A percentile compares a stretch with the other conserved stretches of the same genome.
phyloP scores from a whole-genome alignment of 371 early-diverging fungal genomes.

The Encephalitozoon intestinalis region DNA sequence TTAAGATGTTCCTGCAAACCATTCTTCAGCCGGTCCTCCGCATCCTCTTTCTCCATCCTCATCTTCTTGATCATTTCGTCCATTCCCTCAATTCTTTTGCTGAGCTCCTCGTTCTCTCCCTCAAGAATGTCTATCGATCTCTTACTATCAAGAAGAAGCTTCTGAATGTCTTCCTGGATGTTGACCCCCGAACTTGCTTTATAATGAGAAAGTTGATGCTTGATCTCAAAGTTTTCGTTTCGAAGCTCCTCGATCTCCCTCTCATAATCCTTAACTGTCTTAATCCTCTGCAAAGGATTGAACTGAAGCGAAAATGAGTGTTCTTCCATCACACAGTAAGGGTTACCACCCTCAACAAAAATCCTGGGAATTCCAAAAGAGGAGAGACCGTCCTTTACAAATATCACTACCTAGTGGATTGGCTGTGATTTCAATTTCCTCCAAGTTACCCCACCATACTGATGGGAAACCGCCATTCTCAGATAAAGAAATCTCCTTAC shows the following conservation, averaged over 20 bases:
- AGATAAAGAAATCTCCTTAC: neutral
- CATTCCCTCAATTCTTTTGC: slow-evolving; percentile 7
- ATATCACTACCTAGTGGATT: neutral
- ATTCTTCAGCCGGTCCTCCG: neutral
- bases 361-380: neutral
- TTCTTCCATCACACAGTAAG: slow-evolving; percentile 34
- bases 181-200: neutral
- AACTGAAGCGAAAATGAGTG: slow-evolving; percentile 53
- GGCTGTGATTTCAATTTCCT: neutral
- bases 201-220: slow-evolving; percentile 42
- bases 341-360: neutral
- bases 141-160: slow-evolving; percentile 38
- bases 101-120: slow-evolving; percentile 33
- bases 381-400: neutral
- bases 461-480: neutral
- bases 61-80: slow-evolving; percentile 12
- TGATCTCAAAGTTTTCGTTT: slow-evolving; percentile 52
- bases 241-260: slow-evolving; percentile 40
- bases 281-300: slow-evolving; percentile 48
- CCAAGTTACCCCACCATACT: neutral
- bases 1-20: neutral
- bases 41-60: neutral
- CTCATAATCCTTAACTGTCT: slow-evolving; percentile 56
- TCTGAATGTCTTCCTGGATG: slow-evolving; percentile 31
- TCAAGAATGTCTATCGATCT: slow-evolving; percentile 24